phyloP scores from a whole-genome alignment of 441 rosid genomes.

The Syzygium syzygioides region DNA sequence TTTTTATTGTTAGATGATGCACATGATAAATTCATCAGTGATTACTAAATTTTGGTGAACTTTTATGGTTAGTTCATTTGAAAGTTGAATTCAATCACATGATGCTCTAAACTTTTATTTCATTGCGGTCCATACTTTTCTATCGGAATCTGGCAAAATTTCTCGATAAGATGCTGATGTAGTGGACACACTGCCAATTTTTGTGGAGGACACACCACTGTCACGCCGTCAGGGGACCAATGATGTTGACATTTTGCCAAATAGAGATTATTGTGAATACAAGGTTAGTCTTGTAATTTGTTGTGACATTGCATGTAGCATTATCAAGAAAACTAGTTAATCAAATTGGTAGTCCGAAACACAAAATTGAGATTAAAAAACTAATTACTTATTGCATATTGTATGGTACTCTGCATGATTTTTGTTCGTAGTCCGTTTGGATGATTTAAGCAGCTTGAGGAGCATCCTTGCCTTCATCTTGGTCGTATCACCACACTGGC shows the following conservation, averaged over 20 bases:
- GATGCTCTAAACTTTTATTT: not conserved
- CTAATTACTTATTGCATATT: not conserved
- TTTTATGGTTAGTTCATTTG: not conserved
- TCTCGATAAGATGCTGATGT: not conserved
- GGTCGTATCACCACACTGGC: conserved; percentile 46
- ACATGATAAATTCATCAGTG: not conserved
- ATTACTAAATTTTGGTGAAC: not conserved
- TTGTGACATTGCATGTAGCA: not conserved
- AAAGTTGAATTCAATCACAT: not conserved
- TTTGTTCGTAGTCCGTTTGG: conserved; percentile 24
- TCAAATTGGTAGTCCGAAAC: not conserved
- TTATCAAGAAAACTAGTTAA: not conserved
- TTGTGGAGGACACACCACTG: not conserved
- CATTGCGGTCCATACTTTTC: not conserved
- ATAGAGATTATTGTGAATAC: not conserved
- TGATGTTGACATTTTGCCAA: not conserved
- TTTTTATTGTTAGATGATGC: not conserved
- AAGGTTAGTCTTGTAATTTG: not conserved
- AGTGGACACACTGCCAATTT: not conserved
- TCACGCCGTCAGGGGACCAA: not conserved
- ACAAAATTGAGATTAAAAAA: not conserved
- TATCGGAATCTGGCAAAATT: not conserved
- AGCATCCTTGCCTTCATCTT: conserved; percentile 46
- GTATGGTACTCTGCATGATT: conserved; percentile 4
- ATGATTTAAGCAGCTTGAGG: conserved; percentile 51